These are phyloP conservation scores for Medicago truncatula DNA, from an alignment of 306 rosid species.

Conservation along the genomic window DNA sequence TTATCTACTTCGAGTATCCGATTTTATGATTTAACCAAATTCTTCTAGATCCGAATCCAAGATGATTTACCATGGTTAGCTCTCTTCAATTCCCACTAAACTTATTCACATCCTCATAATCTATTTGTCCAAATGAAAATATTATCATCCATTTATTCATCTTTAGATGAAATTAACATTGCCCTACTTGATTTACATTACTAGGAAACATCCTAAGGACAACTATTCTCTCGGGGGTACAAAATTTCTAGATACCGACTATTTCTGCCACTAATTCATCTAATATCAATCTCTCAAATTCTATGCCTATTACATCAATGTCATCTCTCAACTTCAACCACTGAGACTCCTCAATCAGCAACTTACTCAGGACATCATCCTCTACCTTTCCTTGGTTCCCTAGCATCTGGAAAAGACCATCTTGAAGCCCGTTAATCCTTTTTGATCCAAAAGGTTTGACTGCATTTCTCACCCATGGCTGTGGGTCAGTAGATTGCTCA, in stretches of 20 bases:
- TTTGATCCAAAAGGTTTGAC: conserved; percentile 38
- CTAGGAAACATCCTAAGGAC: conserved; percentile 38
- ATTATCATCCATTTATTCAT: conserved; percentile 54
- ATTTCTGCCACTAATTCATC: conserved; percentile 79
- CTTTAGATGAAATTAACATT: conserved; percentile 56
- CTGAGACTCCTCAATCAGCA: conserved; percentile 54
- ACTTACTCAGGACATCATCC: conserved; percentile 58
- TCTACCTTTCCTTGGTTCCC: conserved; percentile 51
- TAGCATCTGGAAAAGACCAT: conserved; percentile 53
- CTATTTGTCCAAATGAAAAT: conserved; percentile 19
- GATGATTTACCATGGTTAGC: background rate
- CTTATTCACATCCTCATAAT: background rate
- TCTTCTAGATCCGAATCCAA: background rate
- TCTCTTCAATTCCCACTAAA: background rate
- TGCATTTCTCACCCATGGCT: conserved; percentile 61
- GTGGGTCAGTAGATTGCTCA: conserved; percentile 52
- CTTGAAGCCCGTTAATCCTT: conserved; percentile 48
- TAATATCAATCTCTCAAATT: conserved; percentile 64
- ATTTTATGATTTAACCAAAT: background rate
- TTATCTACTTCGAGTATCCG: background rate
- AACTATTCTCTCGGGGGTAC: conserved; percentile 42
- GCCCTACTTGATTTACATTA: conserved; percentile 57
- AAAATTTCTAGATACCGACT: conserved; percentile 51
- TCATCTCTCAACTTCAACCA: conserved; percentile 66
- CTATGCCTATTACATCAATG: conserved; percentile 68